Conservation (phyloP, 139 green algal species). For the Klebsormidium nitens region DNA sequence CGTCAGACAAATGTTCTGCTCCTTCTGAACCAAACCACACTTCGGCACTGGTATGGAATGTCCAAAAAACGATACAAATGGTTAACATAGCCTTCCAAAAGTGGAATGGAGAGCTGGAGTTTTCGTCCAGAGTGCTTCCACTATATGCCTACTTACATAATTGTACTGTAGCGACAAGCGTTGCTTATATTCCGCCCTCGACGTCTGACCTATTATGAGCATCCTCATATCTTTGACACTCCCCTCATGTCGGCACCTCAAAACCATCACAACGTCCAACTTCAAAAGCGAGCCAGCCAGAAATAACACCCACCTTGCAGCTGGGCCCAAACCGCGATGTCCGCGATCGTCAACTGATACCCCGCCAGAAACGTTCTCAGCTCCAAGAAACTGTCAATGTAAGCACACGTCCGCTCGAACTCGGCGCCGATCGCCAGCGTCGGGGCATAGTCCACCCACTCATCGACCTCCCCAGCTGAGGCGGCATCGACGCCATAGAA, state of each 20-base stretch:
- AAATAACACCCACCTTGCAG: constrained; percentile 16
- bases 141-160: no score
- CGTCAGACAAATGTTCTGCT: neutral
- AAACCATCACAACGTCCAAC: neutral
- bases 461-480: constrained; percentile 59
- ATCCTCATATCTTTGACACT: no score
- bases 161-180: neutral
- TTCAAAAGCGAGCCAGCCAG: neutral
- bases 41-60: no score
- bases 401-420: constrained; percentile 56
- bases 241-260: neutral
- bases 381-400: constrained; percentile 66
- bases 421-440: constrained; percentile 52
- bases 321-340: constrained; percentile 78
- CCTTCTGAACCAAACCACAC: no score
- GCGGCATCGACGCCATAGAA: constrained; percentile 4
- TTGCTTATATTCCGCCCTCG: no score
- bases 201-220: no score
- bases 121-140: no score
- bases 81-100: no score
- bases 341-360: constrained; percentile 64
- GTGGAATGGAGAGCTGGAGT: no score
- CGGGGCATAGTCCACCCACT: constrained; percentile 71
- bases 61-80: no score
- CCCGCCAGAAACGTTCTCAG: constrained; percentile 81